Base-by-base conservation (phyloP, 257 asterid species). In the Buddleja alternifolia region DNA sequence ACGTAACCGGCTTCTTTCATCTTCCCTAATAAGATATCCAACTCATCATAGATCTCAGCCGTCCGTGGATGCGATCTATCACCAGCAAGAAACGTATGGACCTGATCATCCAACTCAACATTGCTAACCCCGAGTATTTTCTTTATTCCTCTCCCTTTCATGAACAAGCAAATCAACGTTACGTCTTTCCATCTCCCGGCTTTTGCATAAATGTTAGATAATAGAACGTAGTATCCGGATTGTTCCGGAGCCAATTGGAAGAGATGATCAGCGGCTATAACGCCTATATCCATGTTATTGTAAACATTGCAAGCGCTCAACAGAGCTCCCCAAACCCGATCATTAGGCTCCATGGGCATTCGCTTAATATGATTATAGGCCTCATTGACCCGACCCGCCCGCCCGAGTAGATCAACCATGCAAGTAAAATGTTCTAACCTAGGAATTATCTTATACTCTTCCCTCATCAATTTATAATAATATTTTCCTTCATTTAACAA, bases 181-280 rank as follows among this genome's bases (percentile, higher is more conserved):
- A 88, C 98, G 21, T 88, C 93, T 75, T 82, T 80, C 98, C 97
- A 93, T 75, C 96, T 83, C 69, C 97, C 83, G 36, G 93, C 93
- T 80, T 81, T 93, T 8, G 98, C 97, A 25, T 86, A 93, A 25
- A 93, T 86, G 66, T 90, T 93, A 2, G 97, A 93, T 32, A 93
- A 59, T 70, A 90, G 61, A 9, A 93, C 97, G 48, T 85, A 93
- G 78, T 86, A 93, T 44, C 96, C 97, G 10, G 96, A 88, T 50
- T 90, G 85, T 51, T 76, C 72, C 1, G 97, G 94, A 64, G 94
- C 87, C 81, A 93, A 61, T 46, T 82, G 80, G 75, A 90, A 86
- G 52, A 93, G 94, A 67, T 42, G 75, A 75, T 93, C 98, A 11
- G 97, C 95, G 20, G 98, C 98, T 32, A 81, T 55, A 16, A 93